These are phyloP conservation scores for Phytophthora cactorum DNA, from an alignment of 352 stramenopile genomes.

Conservation along the genomic window DNA sequence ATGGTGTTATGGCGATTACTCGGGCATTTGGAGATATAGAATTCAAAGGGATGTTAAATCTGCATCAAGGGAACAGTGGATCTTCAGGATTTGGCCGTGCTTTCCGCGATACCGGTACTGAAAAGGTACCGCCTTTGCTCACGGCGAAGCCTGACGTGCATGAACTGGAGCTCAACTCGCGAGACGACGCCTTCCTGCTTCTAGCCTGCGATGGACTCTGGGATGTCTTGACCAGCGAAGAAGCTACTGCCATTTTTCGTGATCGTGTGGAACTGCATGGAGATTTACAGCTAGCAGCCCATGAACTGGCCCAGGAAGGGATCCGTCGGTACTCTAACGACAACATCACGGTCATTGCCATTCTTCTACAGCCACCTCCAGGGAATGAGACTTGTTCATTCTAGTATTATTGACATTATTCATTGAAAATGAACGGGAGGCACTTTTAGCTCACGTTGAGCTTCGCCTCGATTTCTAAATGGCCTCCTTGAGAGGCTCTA, in stretches of 20 bases:
- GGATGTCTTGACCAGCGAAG: conserved; percentile 80
- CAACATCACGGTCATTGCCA: conserved; percentile 77
- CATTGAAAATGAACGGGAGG: not conserved
- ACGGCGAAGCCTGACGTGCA: conserved; percentile 62
- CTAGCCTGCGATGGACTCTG: conserved; percentile 87
- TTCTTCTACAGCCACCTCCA: conserved; percentile 25
- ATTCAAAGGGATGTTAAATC: conserved; percentile 66
- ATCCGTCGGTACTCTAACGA: conserved; percentile 80
- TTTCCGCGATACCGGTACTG: conserved; percentile 41
- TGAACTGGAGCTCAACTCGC: conserved; percentile 41
- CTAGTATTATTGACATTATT: not conserved
- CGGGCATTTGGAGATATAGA: conserved; percentile 85
- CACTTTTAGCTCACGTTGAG: conserved; percentile 52
- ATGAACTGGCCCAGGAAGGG: conserved; percentile 76
- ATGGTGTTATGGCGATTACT: conserved; percentile 87
- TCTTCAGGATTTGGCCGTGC: conserved; percentile 18
- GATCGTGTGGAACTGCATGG: conserved; percentile 57
- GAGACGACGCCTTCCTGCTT: conserved; percentile 67
- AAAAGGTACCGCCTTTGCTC: conserved; percentile 60
- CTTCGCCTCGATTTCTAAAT: conserved; percentile 53
- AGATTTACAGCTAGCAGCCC: conserved; percentile 62
- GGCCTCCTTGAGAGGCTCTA: conserved; percentile 37
- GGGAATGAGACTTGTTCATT: not conserved
- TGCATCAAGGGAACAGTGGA: conserved; percentile 18
- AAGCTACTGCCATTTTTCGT: conserved; percentile 60